These are phyloP conservation scores for Oxyria digyna DNA, from an alignment of 148 eudicot genomes.

Conservation along the genomic window DNA sequence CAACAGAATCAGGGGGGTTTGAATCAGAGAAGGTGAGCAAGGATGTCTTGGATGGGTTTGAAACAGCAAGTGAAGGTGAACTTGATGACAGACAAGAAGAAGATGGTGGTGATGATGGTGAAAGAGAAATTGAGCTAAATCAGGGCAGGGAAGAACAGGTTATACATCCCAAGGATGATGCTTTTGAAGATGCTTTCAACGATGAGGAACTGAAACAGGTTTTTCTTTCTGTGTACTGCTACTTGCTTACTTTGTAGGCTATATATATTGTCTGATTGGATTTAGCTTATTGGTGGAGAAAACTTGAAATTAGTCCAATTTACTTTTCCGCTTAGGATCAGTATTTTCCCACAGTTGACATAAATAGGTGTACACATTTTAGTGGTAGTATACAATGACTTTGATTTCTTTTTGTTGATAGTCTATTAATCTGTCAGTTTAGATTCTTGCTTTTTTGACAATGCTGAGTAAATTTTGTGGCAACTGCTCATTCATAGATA, in stretches of 20 bases:
- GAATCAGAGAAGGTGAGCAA: background rate
- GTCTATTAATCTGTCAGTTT: no score
- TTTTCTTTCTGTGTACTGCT: background rate
- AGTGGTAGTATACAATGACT: background rate
- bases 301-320: background rate
- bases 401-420: background rate
- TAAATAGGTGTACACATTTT: background rate
- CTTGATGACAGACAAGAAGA: constrained; percentile 18
- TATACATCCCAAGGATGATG: constrained; percentile 18
- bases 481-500: no score
- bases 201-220: constrained; percentile 44
- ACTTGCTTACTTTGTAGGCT: no score
- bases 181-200: constrained; percentile 22
- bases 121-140: background rate
- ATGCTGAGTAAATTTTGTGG: no score
- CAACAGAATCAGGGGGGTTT: background rate
- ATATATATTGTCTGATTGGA: background rate
- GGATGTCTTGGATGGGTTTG: background rate
- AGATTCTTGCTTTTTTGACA: no score
- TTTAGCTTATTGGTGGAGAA: background rate
- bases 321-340: background rate
- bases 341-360: background rate
- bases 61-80: constrained; percentile 6
- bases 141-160: constrained; percentile 10
- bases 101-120: constrained; percentile 14